Percentiles rank a stretch among this genome's conserved stretches.
phyloP scores from a whole-genome alignment of 257 asterid genomes.

The Solanum lycopersicoides region DNA sequence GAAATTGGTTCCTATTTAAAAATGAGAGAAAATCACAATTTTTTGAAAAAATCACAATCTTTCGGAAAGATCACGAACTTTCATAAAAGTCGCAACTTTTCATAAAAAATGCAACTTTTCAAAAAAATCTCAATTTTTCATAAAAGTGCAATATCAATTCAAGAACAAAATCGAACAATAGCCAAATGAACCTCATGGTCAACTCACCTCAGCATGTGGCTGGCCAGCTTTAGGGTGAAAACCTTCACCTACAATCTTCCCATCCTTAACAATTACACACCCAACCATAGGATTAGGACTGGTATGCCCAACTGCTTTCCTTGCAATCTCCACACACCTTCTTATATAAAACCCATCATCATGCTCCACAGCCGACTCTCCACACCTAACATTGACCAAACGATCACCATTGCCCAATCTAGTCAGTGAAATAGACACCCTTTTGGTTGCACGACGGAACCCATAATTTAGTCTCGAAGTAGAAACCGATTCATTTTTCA shows the following conservation, averaged over 20 bases:
- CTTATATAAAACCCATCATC: constrained; percentile 69
- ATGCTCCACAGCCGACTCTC: constrained; percentile 3
- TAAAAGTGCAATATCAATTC: background rate
- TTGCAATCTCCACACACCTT: constrained; percentile 83
- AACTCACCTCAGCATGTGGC: constrained; percentile 90
- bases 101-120: too few relatives aligned
- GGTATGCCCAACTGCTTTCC: constrained; percentile 66
- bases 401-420: constrained; percentile 16
- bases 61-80: too few relatives aligned
- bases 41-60: too few relatives aligned
- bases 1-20: too few relatives aligned
- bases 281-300: constrained; percentile 99
- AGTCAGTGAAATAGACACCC: constrained; percentile 20
- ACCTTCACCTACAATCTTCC: constrained; percentile 81
- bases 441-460: constrained; percentile 24
- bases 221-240: constrained; percentile 97
- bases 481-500: constrained; percentile 9
- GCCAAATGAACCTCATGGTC: background rate
- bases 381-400: constrained; percentile 26
- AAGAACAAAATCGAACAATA: background rate
- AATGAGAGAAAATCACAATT: too few relatives aligned
- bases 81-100: fast-evolving
- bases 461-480: constrained; percentile 17
- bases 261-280: constrained; percentile 79
- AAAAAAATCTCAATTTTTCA: too few relatives aligned